Conservation (phyloP, 2,329 filamentous ascomycete species). For the Colletotrichum euphorbiae region DNA sequence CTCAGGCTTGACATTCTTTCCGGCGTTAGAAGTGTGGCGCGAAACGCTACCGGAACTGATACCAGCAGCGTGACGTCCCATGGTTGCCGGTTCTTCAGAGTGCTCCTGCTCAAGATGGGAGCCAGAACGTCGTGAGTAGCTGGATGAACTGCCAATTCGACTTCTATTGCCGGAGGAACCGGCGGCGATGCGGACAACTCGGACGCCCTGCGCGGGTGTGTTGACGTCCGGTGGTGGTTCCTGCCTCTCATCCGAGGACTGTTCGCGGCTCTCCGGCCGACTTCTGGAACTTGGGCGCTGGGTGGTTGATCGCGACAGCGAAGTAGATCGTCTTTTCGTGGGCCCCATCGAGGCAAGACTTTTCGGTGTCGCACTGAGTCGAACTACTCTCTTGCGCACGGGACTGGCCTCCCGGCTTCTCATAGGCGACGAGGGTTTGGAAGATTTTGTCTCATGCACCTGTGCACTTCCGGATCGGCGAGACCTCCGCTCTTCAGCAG, state of each 20-base stretch:
- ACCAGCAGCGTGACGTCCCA: conserved; percentile 59
- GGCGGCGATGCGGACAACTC: conserved; percentile 66
- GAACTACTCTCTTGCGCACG: conserved; percentile 67
- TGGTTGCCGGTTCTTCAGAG: conserved; percentile 62
- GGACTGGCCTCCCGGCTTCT: conserved; percentile 64
- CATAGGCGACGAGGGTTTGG: conserved; percentile 54
- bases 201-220: conserved; percentile 63
- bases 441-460: conserved; percentile 50
- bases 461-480: conserved; percentile 63
- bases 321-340: conserved; percentile 62
- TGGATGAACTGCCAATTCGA: conserved; percentile 50
- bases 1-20: conserved; percentile 61
- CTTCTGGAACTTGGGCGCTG: conserved; percentile 49
- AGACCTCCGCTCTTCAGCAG: conserved; percentile 58
- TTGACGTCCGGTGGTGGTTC: conserved; percentile 58
- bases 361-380: conserved; percentile 64
- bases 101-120: conserved; percentile 60
- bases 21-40: conserved; percentile 62
- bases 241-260: conserved; percentile 54
- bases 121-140: conserved; percentile 51
- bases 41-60: conserved; percentile 64
- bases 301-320: conserved; percentile 53
- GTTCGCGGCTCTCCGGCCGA: conserved; percentile 56
- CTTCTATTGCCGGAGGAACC: conserved; percentile 62
- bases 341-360: conserved; percentile 55